A percentile compares a stretch with the other conserved stretches of the same genome.
phyloP scores from a whole-genome alignment of 768 basidiomycete genomes.

The Chiua virens region DNA sequence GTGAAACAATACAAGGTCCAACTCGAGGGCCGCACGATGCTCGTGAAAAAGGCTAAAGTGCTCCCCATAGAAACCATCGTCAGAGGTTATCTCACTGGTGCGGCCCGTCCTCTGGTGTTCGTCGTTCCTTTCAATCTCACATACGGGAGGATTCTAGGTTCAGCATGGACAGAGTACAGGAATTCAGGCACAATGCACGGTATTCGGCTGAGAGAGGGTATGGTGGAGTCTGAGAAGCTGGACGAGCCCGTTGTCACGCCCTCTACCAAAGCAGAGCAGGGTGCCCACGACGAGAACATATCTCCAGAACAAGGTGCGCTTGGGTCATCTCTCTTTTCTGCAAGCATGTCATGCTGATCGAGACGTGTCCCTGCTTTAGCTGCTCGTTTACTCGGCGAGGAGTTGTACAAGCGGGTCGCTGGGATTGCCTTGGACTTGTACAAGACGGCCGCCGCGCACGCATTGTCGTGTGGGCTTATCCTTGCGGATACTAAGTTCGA shows the following conservation, averaged over 20 bases:
- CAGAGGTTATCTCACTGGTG: constrained; percentile 94
- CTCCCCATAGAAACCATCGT: constrained; percentile 95
- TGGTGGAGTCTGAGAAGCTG: constrained; percentile 80
- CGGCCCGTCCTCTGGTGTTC: constrained; percentile 13
- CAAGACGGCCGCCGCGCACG: constrained; percentile 71
- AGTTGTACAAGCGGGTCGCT: constrained; percentile 63
- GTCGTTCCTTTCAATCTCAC: constrained; percentile 6
- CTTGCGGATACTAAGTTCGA: constrained; percentile 99
- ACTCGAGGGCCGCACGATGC: constrained; percentile 85
- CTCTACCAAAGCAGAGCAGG: constrained; percentile 94
- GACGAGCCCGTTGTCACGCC: constrained; percentile 90
- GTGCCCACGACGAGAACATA: constrained; percentile 95
- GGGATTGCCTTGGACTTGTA: constrained; percentile 63
- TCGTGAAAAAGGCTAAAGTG: constrained; percentile 86
- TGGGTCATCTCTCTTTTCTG: constrained; percentile 4
- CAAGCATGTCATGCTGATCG: background rate
- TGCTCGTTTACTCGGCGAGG: constrained; percentile 61
- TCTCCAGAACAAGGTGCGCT: constrained; percentile 70
- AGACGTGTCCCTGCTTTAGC: constrained; percentile 39
- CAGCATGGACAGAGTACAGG: constrained; percentile 94
- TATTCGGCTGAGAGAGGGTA: constrained; percentile 72
- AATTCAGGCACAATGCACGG: constrained; percentile 86
- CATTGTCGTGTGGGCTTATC: constrained; percentile 76
- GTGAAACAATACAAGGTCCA: constrained; percentile 72
- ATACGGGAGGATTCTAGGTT: constrained; percentile 54